Base-by-base conservation (phyloP, 495 filamentous ascomycete species). In the Penicillium dipodomyicola region DNA sequence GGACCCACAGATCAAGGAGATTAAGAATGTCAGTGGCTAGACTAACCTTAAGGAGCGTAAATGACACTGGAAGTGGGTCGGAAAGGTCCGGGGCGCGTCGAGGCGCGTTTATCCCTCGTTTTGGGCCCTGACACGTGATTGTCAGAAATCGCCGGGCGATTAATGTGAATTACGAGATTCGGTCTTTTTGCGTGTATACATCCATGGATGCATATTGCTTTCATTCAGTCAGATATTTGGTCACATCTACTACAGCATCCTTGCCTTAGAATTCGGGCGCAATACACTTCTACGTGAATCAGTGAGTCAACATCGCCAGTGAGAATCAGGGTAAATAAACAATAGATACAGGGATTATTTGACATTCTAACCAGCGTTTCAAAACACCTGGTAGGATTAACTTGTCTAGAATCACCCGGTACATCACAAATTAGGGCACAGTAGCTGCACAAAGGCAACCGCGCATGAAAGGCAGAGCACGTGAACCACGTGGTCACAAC, bases 61-160 rank as follows among this genome's bases (percentile, higher is more conserved):
- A 23, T 40, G n/a, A 25, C 4, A 19, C 33, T 40, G 11, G 9
- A 29, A 29, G 49, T 37, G 20, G 35, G 20, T 52, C 22, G 35
- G 10, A 29, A 17, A 27, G 4, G 2, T 4, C 10, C 9, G 20
- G 20, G 33, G n/a, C 33, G 49, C 22, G 22, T 25, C 33, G 33
- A 35, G 49, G 19, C 33, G 35, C 35, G 49, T 41, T 10, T 19
- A 52, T 35, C 37, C 37, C 49, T 35, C 35, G 23, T 29, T 39
- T 40, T 33, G 8, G 5, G 17, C 1, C 0, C 5, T 1, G 14
- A 2, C 49, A 52, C 49, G 49, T 52, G 49, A 52, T 14, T 15
- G 7, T 52, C 7, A 12, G 9, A 27, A 8, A 7, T 52, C n/a
- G n/a, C n/a, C n/a, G n/a, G n/a, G n/a, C n/a, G 4, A 19, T 11